These are phyloP conservation scores for Phytopythium aichiense DNA, from an alignment of 352 stramenopile genomes.

Conservation along the genomic window DNA sequence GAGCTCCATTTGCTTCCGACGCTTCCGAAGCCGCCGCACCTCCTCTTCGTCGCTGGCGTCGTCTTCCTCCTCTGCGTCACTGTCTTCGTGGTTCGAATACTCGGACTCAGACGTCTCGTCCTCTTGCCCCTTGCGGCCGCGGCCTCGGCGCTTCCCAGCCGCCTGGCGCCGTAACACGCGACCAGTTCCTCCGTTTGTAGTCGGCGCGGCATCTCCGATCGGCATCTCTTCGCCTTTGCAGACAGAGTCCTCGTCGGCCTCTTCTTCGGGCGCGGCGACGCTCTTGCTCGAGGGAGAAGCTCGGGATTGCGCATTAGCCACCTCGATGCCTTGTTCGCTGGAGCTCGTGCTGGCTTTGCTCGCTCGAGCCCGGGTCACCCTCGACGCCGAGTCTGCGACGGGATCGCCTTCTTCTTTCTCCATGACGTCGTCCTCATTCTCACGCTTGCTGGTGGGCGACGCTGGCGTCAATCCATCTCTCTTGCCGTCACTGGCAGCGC, in stretches of 20 bases:
- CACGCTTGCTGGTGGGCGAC: not conserved
- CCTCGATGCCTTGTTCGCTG: not conserved
- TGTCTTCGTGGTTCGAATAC: conserved; percentile 14
- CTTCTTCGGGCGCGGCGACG: not conserved
- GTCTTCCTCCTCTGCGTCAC: conserved; percentile 19
- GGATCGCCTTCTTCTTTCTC: not conserved
- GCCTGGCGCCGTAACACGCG: not conserved
- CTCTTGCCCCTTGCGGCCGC: not conserved
- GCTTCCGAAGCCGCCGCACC: conserved; percentile 9
- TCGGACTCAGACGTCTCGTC: conserved; percentile 6
- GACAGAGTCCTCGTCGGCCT: not conserved
- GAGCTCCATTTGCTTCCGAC: conserved; percentile 3
- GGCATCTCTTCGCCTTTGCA: not conserved
- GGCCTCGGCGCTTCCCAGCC: not conserved
- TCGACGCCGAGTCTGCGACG: not conserved
- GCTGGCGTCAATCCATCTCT: not conserved
- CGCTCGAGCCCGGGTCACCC: not conserved
- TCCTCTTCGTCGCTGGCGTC: conserved; percentile 16
- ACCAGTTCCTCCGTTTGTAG: not conserved
- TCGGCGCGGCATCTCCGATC: not conserved
- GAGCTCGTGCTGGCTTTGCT: not conserved
- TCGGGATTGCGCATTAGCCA: not conserved
- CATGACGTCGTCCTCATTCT: not conserved
- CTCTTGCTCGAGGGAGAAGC: not conserved
- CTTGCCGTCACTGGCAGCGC: not conserved